Conservation (phyloP, 202 grass and related monocot species). For the Schoenoplectus tabernaemontani region DNA sequence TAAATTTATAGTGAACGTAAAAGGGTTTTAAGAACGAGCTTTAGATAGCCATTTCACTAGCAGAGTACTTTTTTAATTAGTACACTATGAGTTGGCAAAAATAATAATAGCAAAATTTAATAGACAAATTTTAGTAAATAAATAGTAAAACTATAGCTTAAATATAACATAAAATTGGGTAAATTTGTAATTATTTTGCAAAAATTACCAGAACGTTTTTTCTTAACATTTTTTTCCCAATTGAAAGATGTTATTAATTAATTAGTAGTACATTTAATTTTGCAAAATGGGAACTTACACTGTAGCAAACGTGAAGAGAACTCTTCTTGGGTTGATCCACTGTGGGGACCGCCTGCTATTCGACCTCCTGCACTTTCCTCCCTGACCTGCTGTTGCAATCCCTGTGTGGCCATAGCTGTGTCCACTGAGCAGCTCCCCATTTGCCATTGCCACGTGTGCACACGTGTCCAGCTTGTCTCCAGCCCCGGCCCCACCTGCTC, state of each 20-base stretch:
- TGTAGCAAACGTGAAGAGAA: conserved; percentile 79
- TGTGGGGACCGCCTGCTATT: conserved; percentile 29
- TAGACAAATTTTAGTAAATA: background rate
- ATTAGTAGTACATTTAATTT: background rate
- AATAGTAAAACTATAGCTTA: background rate
- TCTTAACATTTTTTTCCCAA: too few relatives aligned
- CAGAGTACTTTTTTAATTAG: background rate
- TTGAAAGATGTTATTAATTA: too few relatives aligned
- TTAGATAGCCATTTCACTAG: background rate
- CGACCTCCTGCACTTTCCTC: conserved; percentile 44
- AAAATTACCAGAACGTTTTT: too few relatives aligned
- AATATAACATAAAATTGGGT: background rate
- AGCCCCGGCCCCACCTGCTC: background rate
- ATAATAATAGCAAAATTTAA: background rate
- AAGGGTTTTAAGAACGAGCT: background rate
- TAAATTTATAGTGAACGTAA: background rate
- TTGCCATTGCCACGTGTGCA: conserved; percentile 44
- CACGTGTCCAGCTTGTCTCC: conserved; percentile 30
- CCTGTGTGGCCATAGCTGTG: conserved; percentile 38
- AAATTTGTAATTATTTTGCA: too few relatives aligned
- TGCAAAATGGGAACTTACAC: conserved; percentile 41
- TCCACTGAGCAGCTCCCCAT: conserved; percentile 21
- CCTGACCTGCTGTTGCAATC: conserved; percentile 31
- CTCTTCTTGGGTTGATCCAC: conserved; percentile 65
- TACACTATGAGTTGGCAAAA: background rate